Base-by-base conservation (phyloP, 352 stramenopile genomes). In the Phytophthora pseudosyringae region DNA sequence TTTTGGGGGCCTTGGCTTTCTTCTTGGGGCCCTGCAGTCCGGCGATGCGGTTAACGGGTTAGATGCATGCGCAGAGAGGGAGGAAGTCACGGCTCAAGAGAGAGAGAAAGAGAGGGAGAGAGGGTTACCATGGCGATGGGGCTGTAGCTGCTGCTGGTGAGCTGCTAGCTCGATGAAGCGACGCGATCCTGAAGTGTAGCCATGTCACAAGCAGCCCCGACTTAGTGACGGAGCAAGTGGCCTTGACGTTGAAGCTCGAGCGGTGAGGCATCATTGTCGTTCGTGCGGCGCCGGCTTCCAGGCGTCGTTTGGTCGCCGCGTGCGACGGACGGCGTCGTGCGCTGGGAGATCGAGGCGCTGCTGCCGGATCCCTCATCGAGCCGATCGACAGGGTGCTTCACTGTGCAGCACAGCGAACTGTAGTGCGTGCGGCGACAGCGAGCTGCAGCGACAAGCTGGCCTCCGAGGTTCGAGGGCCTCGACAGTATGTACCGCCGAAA, bases 1-100 rank as follows among this genome's bases (percentile, higher is more conserved):
- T 93, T 61, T 94, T 93, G 5, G 83, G 83, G 13, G 77, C 75
- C 60, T 94, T 92, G 21, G 41, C 65, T 56, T 90, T 93, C 75
- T 90, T 92, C 69, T 94, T 94, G 5, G 81, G 86, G 25, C 74
- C 69, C 86, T 94, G 56, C 28, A 54, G 33, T 18, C 21, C 15
- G 26, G 45, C 11, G 26, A 39, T 1, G 9, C 41, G 16, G 11
- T 7, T 5, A 35, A 35, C 7, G 4, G 31, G 36, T 43, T 43
- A 43, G 15, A 43, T n/a, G 12, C 16, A 46, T 36, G 21, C 16
- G 28, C 32, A 43, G 3, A 53, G 31, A 55, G 21, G 41, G 12
- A 59, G 39, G 21, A 21, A 2, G 21, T 1, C 21, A 21, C 21
- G 21, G 21, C 21, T 21, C n/a, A 29, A 29, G 18, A 21, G 33